Evolutionary conservation across 306 rosid genomes (phyloP).

Genomic region (Medicago ruthenica): DNA sequence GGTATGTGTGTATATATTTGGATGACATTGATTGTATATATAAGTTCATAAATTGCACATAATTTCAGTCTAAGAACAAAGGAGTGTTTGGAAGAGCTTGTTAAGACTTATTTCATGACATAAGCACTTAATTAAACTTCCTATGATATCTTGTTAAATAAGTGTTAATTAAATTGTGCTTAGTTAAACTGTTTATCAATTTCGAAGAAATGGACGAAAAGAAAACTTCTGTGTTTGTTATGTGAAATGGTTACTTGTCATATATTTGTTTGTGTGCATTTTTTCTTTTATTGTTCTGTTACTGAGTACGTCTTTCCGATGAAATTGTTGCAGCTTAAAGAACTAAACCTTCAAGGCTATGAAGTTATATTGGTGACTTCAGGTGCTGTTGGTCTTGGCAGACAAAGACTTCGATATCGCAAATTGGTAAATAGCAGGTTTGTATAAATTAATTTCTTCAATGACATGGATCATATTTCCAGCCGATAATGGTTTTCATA

Average conservation of each 20-base stretch:
- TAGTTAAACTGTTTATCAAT: not conserved
- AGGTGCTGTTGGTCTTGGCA: slow-evolving; percentile 97
- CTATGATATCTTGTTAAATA: not conserved
- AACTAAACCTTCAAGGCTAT: slow-evolving; percentile 72
- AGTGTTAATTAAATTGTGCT: not conserved
- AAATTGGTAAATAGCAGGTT: slow-evolving; percentile 94
- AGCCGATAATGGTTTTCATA: slow-evolving; percentile 18
- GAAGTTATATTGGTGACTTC: slow-evolving; percentile 94
- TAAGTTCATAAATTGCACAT: slow-evolving; percentile 1
- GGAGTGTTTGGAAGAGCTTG: not conserved
- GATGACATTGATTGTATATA: not conserved
- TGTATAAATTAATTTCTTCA: not conserved
- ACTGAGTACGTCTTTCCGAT: slow-evolving; percentile 4
- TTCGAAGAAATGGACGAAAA: not conserved
- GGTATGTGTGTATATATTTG: slow-evolving; percentile 48
- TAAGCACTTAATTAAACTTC: not conserved
- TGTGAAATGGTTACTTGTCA: not conserved
- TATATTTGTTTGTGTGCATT: not conserved
- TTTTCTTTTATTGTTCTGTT: not conserved
- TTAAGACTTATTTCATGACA: not conserved
- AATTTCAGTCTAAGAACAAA: not conserved
- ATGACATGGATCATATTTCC: slow-evolving; percentile 14
- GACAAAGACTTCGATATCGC: slow-evolving; percentile 86
- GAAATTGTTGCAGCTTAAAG: slow-evolving; percentile 70
- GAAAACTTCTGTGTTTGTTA: not conserved